Evolutionary conservation across 306 rosid species (phyloP).

Genomic region (Castanea mollissima): DNA sequence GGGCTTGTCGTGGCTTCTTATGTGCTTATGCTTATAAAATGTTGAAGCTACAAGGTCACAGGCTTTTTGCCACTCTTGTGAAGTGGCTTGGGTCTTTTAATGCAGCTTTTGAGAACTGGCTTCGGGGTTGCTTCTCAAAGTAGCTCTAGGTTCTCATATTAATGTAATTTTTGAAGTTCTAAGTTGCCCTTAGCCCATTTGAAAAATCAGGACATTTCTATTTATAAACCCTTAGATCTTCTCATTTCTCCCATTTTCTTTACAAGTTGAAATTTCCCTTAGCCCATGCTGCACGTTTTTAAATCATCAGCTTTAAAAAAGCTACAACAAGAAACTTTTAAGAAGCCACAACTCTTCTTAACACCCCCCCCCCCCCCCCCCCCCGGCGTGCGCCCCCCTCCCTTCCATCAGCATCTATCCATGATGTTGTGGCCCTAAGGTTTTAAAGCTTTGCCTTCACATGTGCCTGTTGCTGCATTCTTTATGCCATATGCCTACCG

Average conservation of each 20-base stretch:
- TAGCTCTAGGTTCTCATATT: background rate
- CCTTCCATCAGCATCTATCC: background rate
- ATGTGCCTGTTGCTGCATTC: background rate
- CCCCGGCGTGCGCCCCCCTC: background rate
- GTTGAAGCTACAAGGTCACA: background rate
- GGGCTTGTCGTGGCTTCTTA: background rate
- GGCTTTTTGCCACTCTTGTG: background rate
- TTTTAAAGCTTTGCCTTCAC: background rate
- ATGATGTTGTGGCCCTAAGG: constrained; percentile 2
- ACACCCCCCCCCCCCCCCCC: background rate
- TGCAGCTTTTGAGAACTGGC: background rate
- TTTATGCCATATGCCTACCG: background rate
- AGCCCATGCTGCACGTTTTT: too few relatives aligned
- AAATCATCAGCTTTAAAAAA: background rate
- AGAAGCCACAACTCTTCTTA: background rate
- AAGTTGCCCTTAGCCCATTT: background rate
- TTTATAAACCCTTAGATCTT: background rate
- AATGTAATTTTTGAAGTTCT: background rate
- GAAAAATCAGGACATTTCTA: background rate
- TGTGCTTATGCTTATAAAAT: background rate
- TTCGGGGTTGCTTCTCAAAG: background rate
- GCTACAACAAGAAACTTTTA: background rate
- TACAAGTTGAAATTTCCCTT: too few relatives aligned
- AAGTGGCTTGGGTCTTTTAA: background rate
- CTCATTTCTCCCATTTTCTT: background rate